Evolutionary conservation across 164 flowering plant species (phyloP).

Genomic region (Magnolia kwangsiensis): DNA sequence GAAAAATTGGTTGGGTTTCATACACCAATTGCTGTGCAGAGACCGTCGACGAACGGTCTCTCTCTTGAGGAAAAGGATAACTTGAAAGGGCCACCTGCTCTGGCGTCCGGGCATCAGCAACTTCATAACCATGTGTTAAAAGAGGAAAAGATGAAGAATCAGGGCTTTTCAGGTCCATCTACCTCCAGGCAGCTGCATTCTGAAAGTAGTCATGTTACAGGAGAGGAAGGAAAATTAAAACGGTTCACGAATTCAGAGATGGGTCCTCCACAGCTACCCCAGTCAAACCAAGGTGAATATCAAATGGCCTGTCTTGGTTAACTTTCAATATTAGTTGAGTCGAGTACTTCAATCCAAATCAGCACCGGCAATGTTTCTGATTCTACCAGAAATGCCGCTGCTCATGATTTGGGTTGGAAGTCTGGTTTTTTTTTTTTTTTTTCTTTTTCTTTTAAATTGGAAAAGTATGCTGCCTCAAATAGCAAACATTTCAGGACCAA

Average conservation of each 20-base stretch:
- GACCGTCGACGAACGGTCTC: constrained; percentile 6
- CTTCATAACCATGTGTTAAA: constrained; percentile 2
- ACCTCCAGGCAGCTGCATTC: constrained; percentile 7
- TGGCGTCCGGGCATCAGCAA: constrained; percentile 5
- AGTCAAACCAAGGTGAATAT: constrained; percentile 14
- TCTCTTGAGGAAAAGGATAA: constrained; percentile 9
- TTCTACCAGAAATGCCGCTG: background rate
- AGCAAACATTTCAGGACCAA: background rate
- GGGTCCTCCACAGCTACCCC: constrained; percentile 4
- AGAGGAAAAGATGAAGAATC: constrained; percentile 14
- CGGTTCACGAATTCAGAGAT: background rate
- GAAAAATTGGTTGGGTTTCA: constrained; percentile 4
- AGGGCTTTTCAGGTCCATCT: constrained; percentile 6
- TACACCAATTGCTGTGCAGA: constrained; percentile 5
- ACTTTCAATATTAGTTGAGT: background rate
- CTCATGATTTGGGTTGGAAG: background rate
- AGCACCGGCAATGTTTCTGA: too few relatives aligned
- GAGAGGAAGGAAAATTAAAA: constrained; percentile 9
- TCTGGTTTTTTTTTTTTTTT: background rate
- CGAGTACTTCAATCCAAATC: too few relatives aligned
- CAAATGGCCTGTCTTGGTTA: background rate
- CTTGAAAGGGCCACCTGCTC: constrained; percentile 7
- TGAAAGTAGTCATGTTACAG: constrained; percentile 4
- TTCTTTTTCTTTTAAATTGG: background rate
- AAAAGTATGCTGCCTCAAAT: background rate